A percentile compares a stretch with the other conserved stretches of the same genome.
Conservation (phyloP, 345 rosid genomes). For the Syzygium oleosum region DNA sequence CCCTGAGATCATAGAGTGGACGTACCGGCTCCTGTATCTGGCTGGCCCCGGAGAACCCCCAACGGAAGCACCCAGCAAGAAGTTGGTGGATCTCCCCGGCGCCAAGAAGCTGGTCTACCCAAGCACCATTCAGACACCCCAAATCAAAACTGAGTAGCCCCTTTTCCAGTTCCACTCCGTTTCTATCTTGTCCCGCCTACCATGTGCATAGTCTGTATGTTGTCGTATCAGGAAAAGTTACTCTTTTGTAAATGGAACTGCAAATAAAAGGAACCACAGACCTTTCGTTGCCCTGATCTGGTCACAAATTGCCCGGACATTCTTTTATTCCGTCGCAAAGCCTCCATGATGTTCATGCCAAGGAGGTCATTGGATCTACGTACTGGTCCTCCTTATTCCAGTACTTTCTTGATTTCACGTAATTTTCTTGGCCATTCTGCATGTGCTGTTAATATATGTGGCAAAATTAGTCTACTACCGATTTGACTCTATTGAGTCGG, state of each 20-base stretch:
- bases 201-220: background rate
- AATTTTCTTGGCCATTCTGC: background rate
- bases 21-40: conserved; percentile 1
- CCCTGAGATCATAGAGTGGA: conserved; percentile 34
- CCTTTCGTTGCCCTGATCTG: background rate
- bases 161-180: background rate
- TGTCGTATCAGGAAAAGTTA: background rate
- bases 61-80: conserved; percentile 20
- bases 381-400: background rate
- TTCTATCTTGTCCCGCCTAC: background rate
- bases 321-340: background rate
- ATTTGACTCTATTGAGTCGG: background rate
- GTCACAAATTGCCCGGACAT: background rate
- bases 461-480: background rate
- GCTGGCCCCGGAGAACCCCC: conserved; percentile 8
- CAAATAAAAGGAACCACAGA: background rate
- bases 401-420: background rate
- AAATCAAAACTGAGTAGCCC: conserved; percentile 6
- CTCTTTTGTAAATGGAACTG: background rate
- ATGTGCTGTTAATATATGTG: background rate
- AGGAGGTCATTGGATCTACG: background rate
- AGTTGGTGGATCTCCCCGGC: conserved; percentile 2
- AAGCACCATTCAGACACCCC: background rate
- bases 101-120: conserved; percentile 7
- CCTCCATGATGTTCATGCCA: background rate